Conservation (phyloP, 225 moss, liverwort and hornwort species). For the Antitrichia curtipendula region DNA sequence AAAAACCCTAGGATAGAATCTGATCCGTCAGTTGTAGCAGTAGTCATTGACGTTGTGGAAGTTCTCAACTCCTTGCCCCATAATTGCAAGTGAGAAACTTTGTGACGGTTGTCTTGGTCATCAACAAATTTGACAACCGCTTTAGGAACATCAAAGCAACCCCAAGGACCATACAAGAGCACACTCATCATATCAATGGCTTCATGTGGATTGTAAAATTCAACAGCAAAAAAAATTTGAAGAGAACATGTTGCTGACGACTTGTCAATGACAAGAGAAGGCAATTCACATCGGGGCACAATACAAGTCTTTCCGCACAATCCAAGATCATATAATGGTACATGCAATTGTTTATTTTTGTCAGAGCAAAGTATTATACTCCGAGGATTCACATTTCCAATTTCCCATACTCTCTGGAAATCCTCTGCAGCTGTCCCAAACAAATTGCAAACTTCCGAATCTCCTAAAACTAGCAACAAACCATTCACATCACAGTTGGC, state of each 20-base stretch:
- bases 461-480: not conserved
- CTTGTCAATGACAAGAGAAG: too few relatives aligned
- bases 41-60: rapidly evolving
- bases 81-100: not conserved
- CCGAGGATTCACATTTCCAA: not conserved
- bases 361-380: not conserved
- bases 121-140: not conserved
- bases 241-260: too few relatives aligned
- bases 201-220: not conserved
- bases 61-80: rapidly evolving
- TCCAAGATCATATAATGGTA: not conserved
- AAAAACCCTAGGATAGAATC: rapidly evolving
- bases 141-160: rapidly evolving
- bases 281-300: too few relatives aligned
- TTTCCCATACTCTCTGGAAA: not conserved
- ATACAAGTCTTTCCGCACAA: not conserved
- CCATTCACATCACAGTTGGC: not conserved
- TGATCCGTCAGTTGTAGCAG: not conserved
- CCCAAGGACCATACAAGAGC: rapidly evolving
- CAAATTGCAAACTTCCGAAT: not conserved
- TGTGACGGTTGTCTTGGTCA: rapidly evolving
- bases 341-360: not conserved
- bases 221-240: rapidly evolving
- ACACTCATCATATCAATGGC: not conserved
- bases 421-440: rapidly evolving